These are phyloP conservation scores for Neurospora crassa DNA, from an alignment of 2,329 filamentous ascomycete species.

Conservation along the genomic window DNA sequence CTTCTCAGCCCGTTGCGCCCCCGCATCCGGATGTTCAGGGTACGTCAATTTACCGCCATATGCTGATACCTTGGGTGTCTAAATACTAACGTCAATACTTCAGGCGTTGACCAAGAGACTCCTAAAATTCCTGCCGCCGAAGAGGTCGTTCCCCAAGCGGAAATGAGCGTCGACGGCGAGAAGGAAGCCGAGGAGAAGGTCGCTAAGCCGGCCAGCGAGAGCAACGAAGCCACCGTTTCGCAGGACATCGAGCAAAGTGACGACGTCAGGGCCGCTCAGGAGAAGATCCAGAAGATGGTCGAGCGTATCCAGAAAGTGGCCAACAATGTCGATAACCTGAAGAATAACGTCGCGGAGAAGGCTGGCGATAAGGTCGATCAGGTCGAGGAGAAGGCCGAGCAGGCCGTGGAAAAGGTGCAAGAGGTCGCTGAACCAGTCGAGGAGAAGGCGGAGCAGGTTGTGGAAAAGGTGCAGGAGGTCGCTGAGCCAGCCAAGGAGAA, in stretches of 20 bases:
- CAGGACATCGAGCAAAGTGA: constrained; percentile 5
- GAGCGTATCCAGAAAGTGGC: not conserved
- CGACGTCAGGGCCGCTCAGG: not conserved
- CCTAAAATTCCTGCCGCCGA: constrained; percentile 27
- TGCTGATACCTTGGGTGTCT: not conserved
- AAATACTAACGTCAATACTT: not conserved
- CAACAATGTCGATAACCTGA: not conserved
- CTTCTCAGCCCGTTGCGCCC: constrained; percentile 36
- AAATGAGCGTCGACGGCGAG: constrained; percentile 49
- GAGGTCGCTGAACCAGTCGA: not conserved
- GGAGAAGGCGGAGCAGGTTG: not conserved
- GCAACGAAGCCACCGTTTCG: constrained; percentile 39
- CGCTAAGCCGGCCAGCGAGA: constrained; percentile 55
- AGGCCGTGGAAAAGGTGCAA: not conserved
- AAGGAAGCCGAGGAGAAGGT: constrained; percentile 44
- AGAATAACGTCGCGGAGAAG: not conserved
- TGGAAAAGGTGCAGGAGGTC: not conserved
- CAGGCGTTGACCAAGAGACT: constrained; percentile 49
- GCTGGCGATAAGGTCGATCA: not conserved
- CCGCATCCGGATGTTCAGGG: constrained; percentile 50
- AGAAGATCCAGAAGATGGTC: not conserved
- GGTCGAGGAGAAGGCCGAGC: not conserved
- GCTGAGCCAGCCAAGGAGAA: not conserved
- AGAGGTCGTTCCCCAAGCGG: constrained; percentile 29
- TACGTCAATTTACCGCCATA: constrained; percentile 1